Evolutionary conservation across 495 filamentous ascomycete genomes (phyloP).

Genomic region (Hypomontagnella monticulosa): DNA sequence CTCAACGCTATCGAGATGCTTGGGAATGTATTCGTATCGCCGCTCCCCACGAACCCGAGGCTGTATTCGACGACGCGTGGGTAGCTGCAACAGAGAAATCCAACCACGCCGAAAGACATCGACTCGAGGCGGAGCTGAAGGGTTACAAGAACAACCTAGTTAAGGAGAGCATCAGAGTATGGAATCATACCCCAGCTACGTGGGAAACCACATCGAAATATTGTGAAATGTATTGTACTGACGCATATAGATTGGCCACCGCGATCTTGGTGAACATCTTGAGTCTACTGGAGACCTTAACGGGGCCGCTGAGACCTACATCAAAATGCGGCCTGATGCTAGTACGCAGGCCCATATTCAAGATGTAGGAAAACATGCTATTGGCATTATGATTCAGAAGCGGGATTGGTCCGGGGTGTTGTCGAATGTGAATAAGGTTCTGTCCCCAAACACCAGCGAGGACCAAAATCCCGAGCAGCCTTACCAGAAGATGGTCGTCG

Average conservation of each 20-base stretch:
- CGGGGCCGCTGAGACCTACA: constrained; percentile 52
- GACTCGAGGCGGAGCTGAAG: constrained; percentile 83
- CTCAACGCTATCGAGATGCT: constrained; percentile 73
- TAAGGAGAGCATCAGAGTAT: constrained; percentile 94
- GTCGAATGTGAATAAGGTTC: constrained; percentile 74
- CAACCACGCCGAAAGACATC: constrained; percentile 73
- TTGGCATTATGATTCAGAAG: constrained; percentile 55
- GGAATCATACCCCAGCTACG: constrained; percentile 27
- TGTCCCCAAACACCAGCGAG: constrained; percentile 62
- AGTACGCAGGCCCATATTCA: constrained; percentile 55
- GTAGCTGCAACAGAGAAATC: constrained; percentile 66
- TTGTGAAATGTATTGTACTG: constrained; percentile 8
- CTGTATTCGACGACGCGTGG: constrained; percentile 74
- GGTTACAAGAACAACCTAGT: constrained; percentile 98
- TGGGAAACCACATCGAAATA: neutral
- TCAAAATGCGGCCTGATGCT: constrained; percentile 59
- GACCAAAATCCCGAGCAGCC: constrained; percentile 67
- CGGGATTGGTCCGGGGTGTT: constrained; percentile 63
- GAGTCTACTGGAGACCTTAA: constrained; percentile 56
- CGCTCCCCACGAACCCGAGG: constrained; percentile 73
- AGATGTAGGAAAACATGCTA: constrained; percentile 55
- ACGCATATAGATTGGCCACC: constrained; percentile 55
- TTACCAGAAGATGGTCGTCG: constrained; percentile 72
- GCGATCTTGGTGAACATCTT: constrained; percentile 58
- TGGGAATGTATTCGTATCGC: constrained; percentile 70